A percentile compares a stretch with the other conserved stretches of the same genome.
These are phyloP conservation scores for Rubroboletus satanas DNA, from an alignment of 768 basidiomycete species.

Conservation along the genomic window DNA sequence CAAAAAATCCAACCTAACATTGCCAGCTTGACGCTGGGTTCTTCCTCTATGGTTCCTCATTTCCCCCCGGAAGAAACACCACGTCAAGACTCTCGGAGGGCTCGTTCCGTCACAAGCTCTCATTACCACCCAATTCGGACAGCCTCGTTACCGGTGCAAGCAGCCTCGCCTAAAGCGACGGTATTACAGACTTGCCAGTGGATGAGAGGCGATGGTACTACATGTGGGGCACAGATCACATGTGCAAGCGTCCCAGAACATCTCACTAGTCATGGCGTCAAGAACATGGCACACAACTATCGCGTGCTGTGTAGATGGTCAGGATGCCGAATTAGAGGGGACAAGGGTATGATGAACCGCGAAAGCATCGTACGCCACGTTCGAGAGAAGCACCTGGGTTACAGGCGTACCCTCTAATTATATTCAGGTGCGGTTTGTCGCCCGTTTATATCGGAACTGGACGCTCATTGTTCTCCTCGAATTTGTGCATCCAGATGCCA, in stretches of 20 bases:
- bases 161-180: background rate
- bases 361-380: slow-evolving; percentile 18
- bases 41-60: background rate
- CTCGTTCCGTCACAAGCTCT: background rate
- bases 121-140: background rate
- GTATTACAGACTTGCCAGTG: slow-evolving; percentile 6
- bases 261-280: slow-evolving; percentile 7
- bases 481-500: background rate
- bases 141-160: background rate
- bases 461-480: background rate
- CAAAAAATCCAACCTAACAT: background rate
- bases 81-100: background rate
- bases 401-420: background rate
- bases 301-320: slow-evolving; percentile 4
- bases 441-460: background rate
- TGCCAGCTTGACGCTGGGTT: background rate
- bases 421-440: background rate
- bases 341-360: background rate
- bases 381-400: slow-evolving; percentile 10
- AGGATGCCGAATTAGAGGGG: slow-evolving; percentile 1
- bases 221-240: slow-evolving; percentile 2
- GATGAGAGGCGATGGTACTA: background rate
- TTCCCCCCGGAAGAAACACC: too few relatives aligned
- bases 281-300: accelerated
- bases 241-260: background rate